These are phyloP conservation scores for Xylaria sp. DNA, from an alignment of 2,329 filamentous ascomycete genomes.

Conservation along the genomic window DNA sequence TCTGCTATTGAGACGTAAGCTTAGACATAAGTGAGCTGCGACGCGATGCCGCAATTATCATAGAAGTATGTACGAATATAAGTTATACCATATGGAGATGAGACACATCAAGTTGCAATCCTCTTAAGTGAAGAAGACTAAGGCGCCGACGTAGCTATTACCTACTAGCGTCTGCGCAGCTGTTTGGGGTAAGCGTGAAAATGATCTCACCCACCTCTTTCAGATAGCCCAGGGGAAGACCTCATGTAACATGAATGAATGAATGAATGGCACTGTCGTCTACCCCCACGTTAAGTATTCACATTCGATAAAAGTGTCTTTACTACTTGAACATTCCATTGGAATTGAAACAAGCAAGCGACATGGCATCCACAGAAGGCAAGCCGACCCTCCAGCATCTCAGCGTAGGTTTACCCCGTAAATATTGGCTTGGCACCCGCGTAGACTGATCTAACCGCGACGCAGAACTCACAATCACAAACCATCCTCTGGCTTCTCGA, in stretches of 20 bases:
- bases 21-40: background rate
- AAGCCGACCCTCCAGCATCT: conserved; percentile 37
- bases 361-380: conserved; percentile 28
- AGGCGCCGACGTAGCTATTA: too few species aligned
- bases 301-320: background rate
- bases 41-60: background rate
- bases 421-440: background rate
- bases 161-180: background rate
- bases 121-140: too few species aligned
- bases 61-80: background rate
- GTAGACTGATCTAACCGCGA: background rate
- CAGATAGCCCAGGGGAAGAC: background rate
- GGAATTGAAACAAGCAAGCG: background rate
- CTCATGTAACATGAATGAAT: background rate
- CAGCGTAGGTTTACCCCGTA: conserved; percentile 20
- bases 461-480: conserved; percentile 41
- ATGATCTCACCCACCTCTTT: background rate
- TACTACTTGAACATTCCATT: background rate
- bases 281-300: background rate
- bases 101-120: background rate
- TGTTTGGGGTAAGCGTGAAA: background rate
- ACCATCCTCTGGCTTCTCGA: conserved; percentile 42
- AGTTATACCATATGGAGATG: background rate
- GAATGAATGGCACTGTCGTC: background rate
- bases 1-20: conserved; percentile 22